These are phyloP conservation scores for Schizosaccharomyces japonicus DNA, from an alignment of 805 yeast species.

Conservation along the genomic window DNA sequence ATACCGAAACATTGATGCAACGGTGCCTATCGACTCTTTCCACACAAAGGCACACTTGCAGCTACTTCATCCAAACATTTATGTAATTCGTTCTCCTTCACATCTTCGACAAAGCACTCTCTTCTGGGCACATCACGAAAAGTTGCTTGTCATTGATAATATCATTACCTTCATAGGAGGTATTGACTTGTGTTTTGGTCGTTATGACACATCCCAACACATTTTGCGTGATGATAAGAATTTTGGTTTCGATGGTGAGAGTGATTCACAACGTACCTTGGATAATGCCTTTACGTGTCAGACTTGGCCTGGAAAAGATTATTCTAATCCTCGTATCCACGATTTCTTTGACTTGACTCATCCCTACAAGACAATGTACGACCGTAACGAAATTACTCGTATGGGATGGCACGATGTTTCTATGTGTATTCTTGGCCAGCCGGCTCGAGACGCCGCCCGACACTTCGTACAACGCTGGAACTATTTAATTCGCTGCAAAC, in stretches of 20 bases:
- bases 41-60: constrained; percentile 87
- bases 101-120: constrained; percentile 78
- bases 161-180: constrained; percentile 86
- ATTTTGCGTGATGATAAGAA: constrained; percentile 49
- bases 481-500: constrained; percentile 67
- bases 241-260: constrained; percentile 11
- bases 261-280: too few relatives aligned
- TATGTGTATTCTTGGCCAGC: constrained; percentile 81
- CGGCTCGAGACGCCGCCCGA: constrained; percentile 76
- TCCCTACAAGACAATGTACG: constrained; percentile 82
- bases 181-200: constrained; percentile 80
- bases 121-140: constrained; percentile 99
- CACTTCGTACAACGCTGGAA: constrained; percentile 98
- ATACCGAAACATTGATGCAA: constrained; percentile 79
- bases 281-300: constrained; percentile 11
- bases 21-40: constrained; percentile 77
- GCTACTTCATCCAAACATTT: constrained; percentile 63
- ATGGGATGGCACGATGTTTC: constrained; percentile 99
- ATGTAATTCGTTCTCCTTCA: constrained; percentile 82
- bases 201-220: constrained; percentile 93
- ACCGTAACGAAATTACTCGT: constrained; percentile 55
- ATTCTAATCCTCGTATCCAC: constrained; percentile 79
- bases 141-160: constrained; percentile 64
- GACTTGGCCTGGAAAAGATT: constrained; percentile 82
- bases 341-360: constrained; percentile 62